Evolutionary conservation across 306 rosid species (phyloP).

Genomic region (Acacia confusa): DNA sequence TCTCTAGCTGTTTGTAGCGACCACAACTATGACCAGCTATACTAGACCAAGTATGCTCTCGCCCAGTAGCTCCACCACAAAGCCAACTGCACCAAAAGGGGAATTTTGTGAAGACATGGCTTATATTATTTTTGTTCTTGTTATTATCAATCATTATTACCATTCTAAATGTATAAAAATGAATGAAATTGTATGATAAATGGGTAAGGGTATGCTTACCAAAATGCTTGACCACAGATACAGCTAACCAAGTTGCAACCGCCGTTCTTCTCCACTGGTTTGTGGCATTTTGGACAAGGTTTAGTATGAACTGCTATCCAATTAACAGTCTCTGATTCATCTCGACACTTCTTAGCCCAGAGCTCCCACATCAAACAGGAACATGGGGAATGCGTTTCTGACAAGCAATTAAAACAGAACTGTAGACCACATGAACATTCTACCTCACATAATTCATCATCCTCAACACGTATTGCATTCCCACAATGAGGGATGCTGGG

Average conservation of each 20-base stretch:
- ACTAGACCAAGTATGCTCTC: constrained; percentile 96
- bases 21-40: constrained; percentile 98
- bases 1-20: constrained; percentile 79
- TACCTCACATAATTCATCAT: constrained; percentile 83
- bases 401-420: constrained; percentile 88
- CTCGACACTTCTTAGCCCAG: constrained; percentile 95
- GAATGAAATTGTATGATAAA: background rate
- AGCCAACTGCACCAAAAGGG: constrained; percentile 78
- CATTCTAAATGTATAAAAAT: background rate
- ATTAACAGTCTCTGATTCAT: constrained; percentile 98
- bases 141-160: background rate
- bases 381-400: constrained; percentile 94
- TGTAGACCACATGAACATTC: constrained; percentile 95
- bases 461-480: constrained; percentile 92
- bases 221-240: constrained; percentile 97
- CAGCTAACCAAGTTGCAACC: constrained; percentile 99
- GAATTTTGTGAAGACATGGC: background rate
- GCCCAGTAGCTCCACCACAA: constrained; percentile 98
- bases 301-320: constrained; percentile 98
- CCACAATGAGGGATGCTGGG: constrained; percentile 98
- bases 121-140: constrained; percentile 6
- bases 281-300: constrained; percentile 97
- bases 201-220: constrained; percentile 51
- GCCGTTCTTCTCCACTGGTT: constrained; percentile 98
- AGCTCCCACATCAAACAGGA: constrained; percentile 99